Conservation (phyloP, 495 filamentous ascomycete species). For the Aspergillus taichungensis region DNA sequence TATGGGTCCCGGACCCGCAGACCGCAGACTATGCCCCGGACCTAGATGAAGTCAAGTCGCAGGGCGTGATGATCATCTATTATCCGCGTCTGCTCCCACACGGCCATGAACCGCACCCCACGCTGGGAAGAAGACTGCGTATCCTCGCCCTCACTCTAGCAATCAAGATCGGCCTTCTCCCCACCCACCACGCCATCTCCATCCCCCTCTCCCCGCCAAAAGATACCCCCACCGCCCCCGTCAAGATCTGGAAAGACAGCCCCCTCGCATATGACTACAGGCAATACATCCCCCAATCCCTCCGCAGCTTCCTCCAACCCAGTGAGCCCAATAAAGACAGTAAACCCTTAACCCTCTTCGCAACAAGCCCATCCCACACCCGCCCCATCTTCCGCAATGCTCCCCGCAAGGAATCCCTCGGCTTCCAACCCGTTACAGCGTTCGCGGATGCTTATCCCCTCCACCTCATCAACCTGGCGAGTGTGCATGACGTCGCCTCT, state of each 20-base stretch:
- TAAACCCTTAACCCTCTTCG: conserved; percentile 57
- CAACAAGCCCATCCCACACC: conserved; percentile 50
- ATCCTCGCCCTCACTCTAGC: conserved; percentile 7
- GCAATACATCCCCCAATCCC: conserved; percentile 43
- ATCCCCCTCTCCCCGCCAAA: conserved; percentile 57
- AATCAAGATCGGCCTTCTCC: conserved; percentile 15
- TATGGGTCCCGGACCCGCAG: conserved; percentile 68
- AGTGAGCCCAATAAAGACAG: conserved; percentile 31
- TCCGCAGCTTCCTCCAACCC: conserved; percentile 44
- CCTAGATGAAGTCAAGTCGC: conserved; percentile 25
- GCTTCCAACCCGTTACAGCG: conserved; percentile 68
- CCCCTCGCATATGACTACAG: conserved; percentile 40
- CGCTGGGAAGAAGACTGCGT: conserved; percentile 1
- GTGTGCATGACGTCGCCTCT: conserved; percentile 52
- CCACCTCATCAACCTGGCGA: conserved; percentile 68
- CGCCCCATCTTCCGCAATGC: conserved; percentile 70
- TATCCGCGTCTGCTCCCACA: conserved; percentile 19
- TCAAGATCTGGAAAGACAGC: conserved; percentile 74
- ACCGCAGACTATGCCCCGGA: conserved; percentile 30
- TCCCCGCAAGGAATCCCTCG: conserved; percentile 55
- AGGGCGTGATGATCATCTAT: conserved; percentile 30
- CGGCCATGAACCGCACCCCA: not conserved
- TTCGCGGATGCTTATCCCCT: conserved; percentile 89
- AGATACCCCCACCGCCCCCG: conserved; percentile 44
- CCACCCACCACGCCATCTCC: conserved; percentile 33